These are phyloP conservation scores for Suillus decipiens DNA, from an alignment of 768 basidiomycete species.

Conservation along the genomic window DNA sequence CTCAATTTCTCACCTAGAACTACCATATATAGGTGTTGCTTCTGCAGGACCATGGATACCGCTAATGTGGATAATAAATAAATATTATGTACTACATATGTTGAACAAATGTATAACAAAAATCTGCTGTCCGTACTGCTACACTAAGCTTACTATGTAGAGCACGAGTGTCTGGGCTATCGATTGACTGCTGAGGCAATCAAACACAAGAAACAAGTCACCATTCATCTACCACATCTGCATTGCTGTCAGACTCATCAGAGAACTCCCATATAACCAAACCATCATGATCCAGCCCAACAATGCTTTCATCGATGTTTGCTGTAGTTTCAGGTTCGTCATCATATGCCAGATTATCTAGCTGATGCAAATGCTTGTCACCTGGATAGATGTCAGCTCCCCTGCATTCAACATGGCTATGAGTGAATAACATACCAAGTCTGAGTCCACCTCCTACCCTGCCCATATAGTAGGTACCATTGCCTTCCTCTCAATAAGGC, in stretches of 20 bases:
- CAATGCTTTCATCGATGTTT: background rate
- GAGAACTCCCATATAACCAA: background rate
- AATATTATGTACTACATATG: background rate
- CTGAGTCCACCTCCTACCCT: background rate
- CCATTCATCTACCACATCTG: background rate
- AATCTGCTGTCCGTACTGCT: too few species aligned
- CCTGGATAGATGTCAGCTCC: background rate
- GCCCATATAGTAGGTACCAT: background rate
- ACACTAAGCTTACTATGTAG: too few species aligned
- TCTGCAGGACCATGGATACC: too few species aligned
- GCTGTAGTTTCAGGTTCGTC: background rate
- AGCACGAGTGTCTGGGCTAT: too few species aligned
- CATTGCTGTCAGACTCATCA: background rate
- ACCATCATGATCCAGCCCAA: background rate
- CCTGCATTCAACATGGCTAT: too few species aligned
- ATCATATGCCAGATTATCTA: background rate
- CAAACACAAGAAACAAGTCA: background rate
- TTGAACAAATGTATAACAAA: background rate
- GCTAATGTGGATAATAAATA: background rate
- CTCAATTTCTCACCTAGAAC: too few species aligned
- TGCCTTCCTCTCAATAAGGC: background rate
- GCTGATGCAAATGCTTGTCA: background rate
- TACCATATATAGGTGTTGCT: background rate
- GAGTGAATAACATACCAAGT: background rate
- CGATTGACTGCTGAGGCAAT: too few species aligned